Conservation (phyloP, 495 filamentous ascomycete species). For the Penicillium chermesinum region DNA sequence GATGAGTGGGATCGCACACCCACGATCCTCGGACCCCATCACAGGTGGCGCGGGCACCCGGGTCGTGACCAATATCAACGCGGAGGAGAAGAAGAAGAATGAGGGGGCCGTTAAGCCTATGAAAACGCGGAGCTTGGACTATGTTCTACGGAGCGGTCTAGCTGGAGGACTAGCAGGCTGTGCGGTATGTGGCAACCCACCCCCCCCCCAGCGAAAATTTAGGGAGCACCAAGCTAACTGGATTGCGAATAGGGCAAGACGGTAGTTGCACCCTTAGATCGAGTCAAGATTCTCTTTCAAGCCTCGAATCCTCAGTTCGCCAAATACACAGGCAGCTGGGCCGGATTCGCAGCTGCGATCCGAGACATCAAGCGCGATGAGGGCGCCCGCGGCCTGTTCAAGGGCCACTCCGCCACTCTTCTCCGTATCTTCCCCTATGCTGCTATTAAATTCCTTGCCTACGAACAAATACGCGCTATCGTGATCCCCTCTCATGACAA, state of each 20-base stretch:
- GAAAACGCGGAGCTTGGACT: slow-evolving; percentile 73
- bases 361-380: slow-evolving; percentile 73
- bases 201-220: not conserved
- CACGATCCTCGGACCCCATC: slow-evolving; percentile 23
- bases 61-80: slow-evolving; percentile 1
- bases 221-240: not conserved
- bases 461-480: slow-evolving; percentile 82
- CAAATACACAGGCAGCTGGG: slow-evolving; percentile 86
- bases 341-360: slow-evolving; percentile 70
- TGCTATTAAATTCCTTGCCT: slow-evolving; percentile 94
- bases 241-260: slow-evolving; percentile 73
- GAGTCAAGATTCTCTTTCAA: slow-evolving; percentile 98
- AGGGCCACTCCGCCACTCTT: slow-evolving; percentile 90
- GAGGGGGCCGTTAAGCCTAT: slow-evolving; percentile 47
- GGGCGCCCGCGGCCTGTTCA: slow-evolving; percentile 72
- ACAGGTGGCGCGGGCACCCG: slow-evolving; percentile 15
- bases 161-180: slow-evolving; percentile 87
- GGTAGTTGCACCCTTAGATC: slow-evolving; percentile 88
- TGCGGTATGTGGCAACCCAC: slow-evolving; percentile 57
- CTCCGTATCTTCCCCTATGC: slow-evolving; percentile 97
- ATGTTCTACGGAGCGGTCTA: slow-evolving; percentile 71
- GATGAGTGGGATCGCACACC: slow-evolving; percentile 35
- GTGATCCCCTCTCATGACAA: slow-evolving; percentile 65
- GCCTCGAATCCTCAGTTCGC: slow-evolving; percentile 87
- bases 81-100: slow-evolving; percentile 14